Percentiles rank a stretch among this genome's conserved stretches.
Conservation (phyloP, 495 filamentous ascomycete genomes). For the Stereocaulon alpinum region DNA sequence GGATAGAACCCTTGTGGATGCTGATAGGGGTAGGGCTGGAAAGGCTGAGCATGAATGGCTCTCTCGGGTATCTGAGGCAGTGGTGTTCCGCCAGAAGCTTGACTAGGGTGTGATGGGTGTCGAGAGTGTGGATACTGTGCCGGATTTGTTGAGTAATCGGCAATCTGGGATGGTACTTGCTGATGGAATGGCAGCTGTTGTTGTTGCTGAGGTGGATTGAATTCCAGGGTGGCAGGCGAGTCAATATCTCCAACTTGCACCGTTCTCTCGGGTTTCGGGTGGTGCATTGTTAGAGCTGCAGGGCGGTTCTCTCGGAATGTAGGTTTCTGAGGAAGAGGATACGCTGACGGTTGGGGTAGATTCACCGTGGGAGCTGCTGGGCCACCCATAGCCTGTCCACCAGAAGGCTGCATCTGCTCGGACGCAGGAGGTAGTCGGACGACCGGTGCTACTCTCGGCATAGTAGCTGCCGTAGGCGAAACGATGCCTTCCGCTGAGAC, state of each 20-base stretch:
- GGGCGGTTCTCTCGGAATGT: conserved; percentile 68
- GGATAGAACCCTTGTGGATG: conserved; percentile 51
- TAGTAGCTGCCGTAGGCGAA: conserved; percentile 67
- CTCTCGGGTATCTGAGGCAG: conserved; percentile 91
- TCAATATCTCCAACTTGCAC: conserved; percentile 94
- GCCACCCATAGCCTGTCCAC: conserved; percentile 12
- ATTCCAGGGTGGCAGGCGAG: conserved; percentile 59
- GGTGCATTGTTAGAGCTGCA: conserved; percentile 78
- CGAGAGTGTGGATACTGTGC: conserved; percentile 47
- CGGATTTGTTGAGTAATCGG: conserved; percentile 43
- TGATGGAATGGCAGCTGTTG: conserved; percentile 82
- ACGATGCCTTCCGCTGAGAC: conserved; percentile 62
- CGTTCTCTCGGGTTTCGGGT: conserved; percentile 88
- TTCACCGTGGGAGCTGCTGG: conserved; percentile 35
- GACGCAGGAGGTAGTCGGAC: conserved; percentile 72
- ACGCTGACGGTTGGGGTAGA: conserved; percentile 43
- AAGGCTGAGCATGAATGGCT: conserved; percentile 83
- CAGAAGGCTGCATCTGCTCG: conserved; percentile 24
- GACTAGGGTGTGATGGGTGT: conserved; percentile 65
- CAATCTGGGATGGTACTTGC: conserved; percentile 65
- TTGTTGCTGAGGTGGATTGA: conserved; percentile 62
- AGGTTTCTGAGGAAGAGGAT: conserved; percentile 59
- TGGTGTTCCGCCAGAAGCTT: conserved; percentile 71
- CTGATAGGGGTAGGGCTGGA: conserved; percentile 64
- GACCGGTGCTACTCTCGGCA: conserved; percentile 65